Percentiles rank a stretch among this genome's conserved stretches.
These are phyloP conservation scores for Lentinula edodes DNA, from an alignment of 768 basidiomycete species.

Conservation along the genomic window DNA sequence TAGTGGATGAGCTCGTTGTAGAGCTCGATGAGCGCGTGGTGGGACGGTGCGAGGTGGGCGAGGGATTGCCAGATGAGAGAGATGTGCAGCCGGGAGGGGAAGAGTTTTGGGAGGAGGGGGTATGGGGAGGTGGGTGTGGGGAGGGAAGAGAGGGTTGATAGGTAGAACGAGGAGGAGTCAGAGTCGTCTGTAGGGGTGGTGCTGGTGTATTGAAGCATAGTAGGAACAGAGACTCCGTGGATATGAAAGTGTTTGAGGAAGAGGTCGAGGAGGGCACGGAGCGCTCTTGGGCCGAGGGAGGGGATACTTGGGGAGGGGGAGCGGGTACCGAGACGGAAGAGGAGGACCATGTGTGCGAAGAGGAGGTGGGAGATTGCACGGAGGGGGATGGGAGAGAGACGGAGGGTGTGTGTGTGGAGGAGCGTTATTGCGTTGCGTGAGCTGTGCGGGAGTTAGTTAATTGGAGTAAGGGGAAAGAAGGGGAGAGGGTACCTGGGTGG, in stretches of 20 bases:
- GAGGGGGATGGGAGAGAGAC: background rate
- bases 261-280: background rate
- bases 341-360: constrained; percentile 1
- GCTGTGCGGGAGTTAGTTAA: too few relatives aligned
- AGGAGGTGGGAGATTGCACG: background rate
- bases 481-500: too few relatives aligned
- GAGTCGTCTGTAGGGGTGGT: too few relatives aligned
- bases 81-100: background rate
- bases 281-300: too few relatives aligned
- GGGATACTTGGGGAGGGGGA: too few relatives aligned
- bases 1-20: background rate
- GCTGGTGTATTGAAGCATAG: background rate
- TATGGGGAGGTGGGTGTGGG: too few relatives aligned
- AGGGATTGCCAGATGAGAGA: constrained; percentile 4
- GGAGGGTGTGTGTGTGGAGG: background rate
- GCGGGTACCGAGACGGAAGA: background rate
- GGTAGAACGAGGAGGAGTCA: too few relatives aligned
- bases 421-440: background rate
- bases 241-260: background rate
- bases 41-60: background rate
- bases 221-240: background rate
- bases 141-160: background rate
- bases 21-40: background rate
- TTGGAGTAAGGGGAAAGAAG: too few relatives aligned
- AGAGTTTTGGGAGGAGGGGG: background rate